phyloP scores from a whole-genome alignment of 257 asterid species.

The Solanum chmielewskii region DNA sequence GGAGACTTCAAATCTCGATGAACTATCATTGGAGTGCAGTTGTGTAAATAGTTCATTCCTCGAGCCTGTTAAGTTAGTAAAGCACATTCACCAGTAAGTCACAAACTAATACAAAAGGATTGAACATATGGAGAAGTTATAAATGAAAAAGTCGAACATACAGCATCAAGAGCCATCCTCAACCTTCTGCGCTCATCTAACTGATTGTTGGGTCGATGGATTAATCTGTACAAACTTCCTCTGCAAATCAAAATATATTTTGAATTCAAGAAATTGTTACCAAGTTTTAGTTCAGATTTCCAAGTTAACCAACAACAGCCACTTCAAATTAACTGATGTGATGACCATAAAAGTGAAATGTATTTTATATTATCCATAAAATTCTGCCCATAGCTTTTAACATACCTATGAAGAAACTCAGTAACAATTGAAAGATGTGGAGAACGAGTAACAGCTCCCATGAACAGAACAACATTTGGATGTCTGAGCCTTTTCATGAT shows the following conservation, averaged over 20 bases:
- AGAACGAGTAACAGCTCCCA: constrained; percentile 97
- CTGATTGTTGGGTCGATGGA: constrained; percentile 91
- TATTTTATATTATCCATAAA: neutral
- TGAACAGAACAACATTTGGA: constrained; percentile 91
- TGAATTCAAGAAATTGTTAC: constrained; percentile 3
- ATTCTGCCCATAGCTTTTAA: constrained; percentile 2
- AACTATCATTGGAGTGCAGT: constrained; percentile 76
- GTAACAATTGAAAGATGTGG: constrained; percentile 93
- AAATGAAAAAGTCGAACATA: constrained; percentile 30
- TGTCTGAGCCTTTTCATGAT: constrained; percentile 87
- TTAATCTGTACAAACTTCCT: constrained; percentile 87
- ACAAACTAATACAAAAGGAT: neutral
- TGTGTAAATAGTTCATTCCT: constrained; percentile 98
- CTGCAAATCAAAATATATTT: constrained; percentile 31
- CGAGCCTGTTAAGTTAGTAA: constrained; percentile 49
- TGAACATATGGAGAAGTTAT: neutral
- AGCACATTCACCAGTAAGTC: neutral
- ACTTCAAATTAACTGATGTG: neutral
- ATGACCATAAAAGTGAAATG: neutral
- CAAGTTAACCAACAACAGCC: neutral
- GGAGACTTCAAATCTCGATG: constrained; percentile 98
- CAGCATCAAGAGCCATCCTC: constrained; percentile 95
- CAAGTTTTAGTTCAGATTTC: neutral
- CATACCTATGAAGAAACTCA: constrained; percentile 93
- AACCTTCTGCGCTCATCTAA: constrained; percentile 85